Evolutionary conservation across 2,329 filamentous ascomycete species (phyloP), one percentile per base, ranked within the genome.

Genomic region (Pseudopyrenochaeta lycopersici): DNA sequence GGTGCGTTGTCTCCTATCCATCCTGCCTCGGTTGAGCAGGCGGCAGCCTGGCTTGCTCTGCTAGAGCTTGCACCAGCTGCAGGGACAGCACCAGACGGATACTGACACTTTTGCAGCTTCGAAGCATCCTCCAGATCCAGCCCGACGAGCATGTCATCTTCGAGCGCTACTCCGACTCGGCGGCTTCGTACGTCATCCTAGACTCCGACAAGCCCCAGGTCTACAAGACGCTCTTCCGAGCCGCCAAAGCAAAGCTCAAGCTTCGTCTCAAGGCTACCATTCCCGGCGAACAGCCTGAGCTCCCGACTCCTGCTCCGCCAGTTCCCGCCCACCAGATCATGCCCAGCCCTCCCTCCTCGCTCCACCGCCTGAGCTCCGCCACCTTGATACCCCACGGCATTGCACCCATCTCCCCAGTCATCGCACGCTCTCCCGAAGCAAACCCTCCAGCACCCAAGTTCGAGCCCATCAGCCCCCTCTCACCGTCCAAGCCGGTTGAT

Each of bases 231-330:
- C 88, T 99, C 36, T 94, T 95, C 75, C 90, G 95, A 69, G 95
- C 95, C 63, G 95, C 95, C 61, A 99, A 97, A 82, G 95, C 95
- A 32, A 99, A 99, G 84, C 88, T 93, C 63, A 99, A 98, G 88
- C 88, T 99, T 66, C 93, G 95, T 77, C 85, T 99, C 54, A 91
- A 88, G 63, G 89, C 90, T 32, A 88, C 85, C 33, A 80, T 82
- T 36, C 80, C 81, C 6, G 77, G 84, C 49, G 82, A 88, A 64
- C 81, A 85, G 18, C 23, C 43, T n/a, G 62, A 65, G 47, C 38
- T 42, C 17, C 63, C 63, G 32, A 46, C 58, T 15, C 39, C 62
- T 35, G 52, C 60, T 31, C 58, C 66, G 18, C 46, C 62, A 30
- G 46, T 52, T 14, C 50, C 60, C 18, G 51, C 56, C 10, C 48